Base-by-base conservation (phyloP, 495 filamentous ascomycete genomes). In the Articulospora tetracladia region DNA sequence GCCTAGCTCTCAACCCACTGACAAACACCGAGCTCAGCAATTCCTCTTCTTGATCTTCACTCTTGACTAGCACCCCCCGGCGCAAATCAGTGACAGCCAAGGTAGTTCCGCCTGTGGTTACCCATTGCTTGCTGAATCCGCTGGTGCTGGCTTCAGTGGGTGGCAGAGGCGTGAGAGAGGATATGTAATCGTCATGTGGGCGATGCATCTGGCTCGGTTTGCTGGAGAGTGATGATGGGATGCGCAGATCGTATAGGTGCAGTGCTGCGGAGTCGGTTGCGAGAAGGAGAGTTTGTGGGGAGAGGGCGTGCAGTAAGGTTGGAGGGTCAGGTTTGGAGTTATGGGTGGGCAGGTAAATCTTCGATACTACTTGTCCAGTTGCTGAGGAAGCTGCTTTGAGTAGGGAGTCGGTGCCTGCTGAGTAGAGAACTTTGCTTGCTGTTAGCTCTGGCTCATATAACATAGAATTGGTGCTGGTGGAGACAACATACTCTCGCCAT, bases 21-120 rank as follows among this genome's bases (percentile, higher is more conserved):
- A 97, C 86, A 70, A 89, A 88, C 7, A 83, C 76, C 0, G 88
- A 89, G 69, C 87, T 89, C 15, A 97, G 80, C 57, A 97, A 71
- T 71, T 98, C 94, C 58, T 97, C 94, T 62, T 92, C 94, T 67
- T 97, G 92, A 67, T 97, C 90, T 68, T 96, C 94, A 62, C 90
- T 95, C 53, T 85, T 85, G 20, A 92, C 86, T 12, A 97, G 72
- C 0, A 96, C 89, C 4, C 91, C 91, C 30, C 86, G 78, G 23
- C 94, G 83, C 7, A 96, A 76, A 74, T 98, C 94, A 1, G 91
- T 93, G 34, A 97, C 85, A 10, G 91, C 90, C 17, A 98, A 75
- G 1, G 92, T 97, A 0, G 89, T 92, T 24, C 91, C 92, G 44
- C 94, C 95, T 0, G 93, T 97, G 6, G 86, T 91, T 23, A 97